These are phyloP conservation scores for Grosmannia serpens DNA, from an alignment of 2,329 filamentous ascomycete species.

Conservation along the genomic window DNA sequence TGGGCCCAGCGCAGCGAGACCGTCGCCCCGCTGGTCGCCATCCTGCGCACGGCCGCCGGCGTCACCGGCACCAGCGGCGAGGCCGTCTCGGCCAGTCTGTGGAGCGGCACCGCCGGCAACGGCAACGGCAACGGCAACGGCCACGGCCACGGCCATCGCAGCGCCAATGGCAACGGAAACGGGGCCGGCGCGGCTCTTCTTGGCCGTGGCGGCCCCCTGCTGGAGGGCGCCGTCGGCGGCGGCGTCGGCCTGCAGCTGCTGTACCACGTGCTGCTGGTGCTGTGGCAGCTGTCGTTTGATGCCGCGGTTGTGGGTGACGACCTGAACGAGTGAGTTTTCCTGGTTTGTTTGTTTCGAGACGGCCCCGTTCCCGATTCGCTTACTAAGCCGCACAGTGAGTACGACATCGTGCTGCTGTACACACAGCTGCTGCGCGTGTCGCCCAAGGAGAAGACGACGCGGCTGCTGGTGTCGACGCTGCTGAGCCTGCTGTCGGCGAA, in stretches of 20 bases:
- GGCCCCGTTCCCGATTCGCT: not conserved
- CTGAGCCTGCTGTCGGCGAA: slow-evolving; percentile 69
- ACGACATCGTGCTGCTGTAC: slow-evolving; percentile 84
- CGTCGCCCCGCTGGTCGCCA: slow-evolving; percentile 67
- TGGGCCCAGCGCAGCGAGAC: slow-evolving; percentile 88
- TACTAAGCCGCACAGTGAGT: slow-evolving; percentile 49
- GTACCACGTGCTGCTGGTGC: slow-evolving; percentile 83
- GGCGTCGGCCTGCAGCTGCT: slow-evolving; percentile 86
- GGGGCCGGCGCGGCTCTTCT: not conserved
- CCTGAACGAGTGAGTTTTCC: slow-evolving; percentile 61
- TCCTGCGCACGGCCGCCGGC: slow-evolving; percentile 69
- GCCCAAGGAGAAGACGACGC: slow-evolving; percentile 95
- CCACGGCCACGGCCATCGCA: slow-evolving; percentile 13
- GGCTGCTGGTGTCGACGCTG: slow-evolving; percentile 79
- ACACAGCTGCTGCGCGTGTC: slow-evolving; percentile 86
- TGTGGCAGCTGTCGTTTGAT: slow-evolving; percentile 97
- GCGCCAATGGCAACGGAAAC: not conserved
- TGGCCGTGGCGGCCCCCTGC: slow-evolving; percentile 21
- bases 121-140: not conserved
- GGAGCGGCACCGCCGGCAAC: slow-evolving; percentile 41
- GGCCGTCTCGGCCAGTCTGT: slow-evolving; percentile 42
- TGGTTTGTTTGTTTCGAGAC: not conserved
- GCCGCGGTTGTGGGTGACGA: slow-evolving; percentile 61
- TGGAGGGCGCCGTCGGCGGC: slow-evolving; percentile 55
- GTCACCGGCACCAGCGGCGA: slow-evolving; percentile 44